phyloP scores from a whole-genome alignment of 305 asterid genomes.

The Fraxinus albicans region DNA sequence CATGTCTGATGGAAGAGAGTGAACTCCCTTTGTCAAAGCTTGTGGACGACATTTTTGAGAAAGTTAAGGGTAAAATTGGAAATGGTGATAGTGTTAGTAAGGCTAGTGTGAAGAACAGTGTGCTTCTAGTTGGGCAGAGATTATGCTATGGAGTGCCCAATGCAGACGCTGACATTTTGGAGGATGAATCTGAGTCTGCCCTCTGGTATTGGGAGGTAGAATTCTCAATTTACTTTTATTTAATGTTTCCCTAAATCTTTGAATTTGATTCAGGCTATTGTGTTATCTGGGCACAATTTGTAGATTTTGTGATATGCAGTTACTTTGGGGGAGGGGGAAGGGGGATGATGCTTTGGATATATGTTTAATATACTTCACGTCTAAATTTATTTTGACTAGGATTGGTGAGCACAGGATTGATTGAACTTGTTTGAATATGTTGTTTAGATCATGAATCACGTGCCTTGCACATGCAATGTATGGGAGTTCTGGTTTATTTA shows the following conservation, averaged over 20 bases:
- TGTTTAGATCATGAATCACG: not conserved
- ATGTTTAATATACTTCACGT: not conserved
- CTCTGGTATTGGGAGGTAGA: slow-evolving; percentile 98
- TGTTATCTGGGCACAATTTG: not conserved
- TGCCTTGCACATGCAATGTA: not conserved
- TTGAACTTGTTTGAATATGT: not conserved
- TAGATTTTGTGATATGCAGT: not conserved
- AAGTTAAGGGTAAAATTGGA: slow-evolving; percentile 41
- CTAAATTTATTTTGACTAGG: not conserved
- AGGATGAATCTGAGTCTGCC: slow-evolving; percentile 70
- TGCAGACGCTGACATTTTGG: slow-evolving; percentile 82
- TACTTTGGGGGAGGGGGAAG: not conserved
- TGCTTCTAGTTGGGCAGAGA: slow-evolving; percentile 75
- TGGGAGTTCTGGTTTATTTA: not conserved
- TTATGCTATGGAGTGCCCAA: slow-evolving; percentile 55
- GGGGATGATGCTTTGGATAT: not conserved
- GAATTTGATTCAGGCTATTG: not conserved
- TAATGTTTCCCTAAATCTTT: not conserved
- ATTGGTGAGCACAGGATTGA: not conserved
- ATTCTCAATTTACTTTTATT: not conserved
- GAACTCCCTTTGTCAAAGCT: slow-evolving; percentile 68
- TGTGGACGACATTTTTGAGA: slow-evolving; percentile 60
- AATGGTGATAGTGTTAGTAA: slow-evolving; percentile 36
- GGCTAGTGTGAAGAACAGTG: slow-evolving; percentile 69
- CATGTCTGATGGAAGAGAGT: slow-evolving; percentile 81